Conservation (phyloP, 176 grass and related monocot genomes). For the Eleusine coracana region DNA sequence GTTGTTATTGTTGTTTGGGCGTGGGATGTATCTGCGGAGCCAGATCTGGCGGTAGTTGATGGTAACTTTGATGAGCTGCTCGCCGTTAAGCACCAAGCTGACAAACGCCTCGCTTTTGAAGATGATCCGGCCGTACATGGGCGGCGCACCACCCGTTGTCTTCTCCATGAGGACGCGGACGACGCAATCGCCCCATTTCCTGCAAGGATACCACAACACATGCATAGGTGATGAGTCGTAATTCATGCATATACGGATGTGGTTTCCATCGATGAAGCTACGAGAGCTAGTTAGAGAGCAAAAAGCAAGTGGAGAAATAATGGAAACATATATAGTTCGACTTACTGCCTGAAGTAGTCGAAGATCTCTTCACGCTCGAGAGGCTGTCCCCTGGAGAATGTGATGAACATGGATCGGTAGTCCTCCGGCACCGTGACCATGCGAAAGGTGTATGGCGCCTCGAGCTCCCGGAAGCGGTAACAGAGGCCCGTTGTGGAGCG, state of each 20-base stretch:
- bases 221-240: too few relatives aligned
- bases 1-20: not conserved
- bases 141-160: not conserved
- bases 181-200: constrained; percentile 49
- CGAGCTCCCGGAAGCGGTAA: constrained; percentile 12
- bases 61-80: constrained; percentile 1
- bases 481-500: constrained; percentile 19
- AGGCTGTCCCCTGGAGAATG: constrained; percentile 52
- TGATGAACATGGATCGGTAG: constrained; percentile 69
- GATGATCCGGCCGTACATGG: constrained; percentile 54
- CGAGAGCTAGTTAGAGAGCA: not conserved
- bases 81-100: constrained; percentile 39
- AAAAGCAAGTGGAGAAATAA: too few relatives aligned
- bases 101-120: constrained; percentile 39
- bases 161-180: constrained; percentile 47
- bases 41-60: constrained; percentile 31
- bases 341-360: constrained; percentile 63
- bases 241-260: too few relatives aligned
- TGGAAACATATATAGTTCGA: not conserved
- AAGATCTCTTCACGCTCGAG: constrained; percentile 54
- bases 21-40: constrained; percentile 45
- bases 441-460: not conserved
- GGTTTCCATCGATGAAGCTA: not conserved
- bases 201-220: not conserved
- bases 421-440: constrained; percentile 30